Evolutionary conservation across 1,284 basidiomycete species (phyloP), one percentile per base, ranked within the genome.

Genomic region (Marasmius fiardii): DNA sequence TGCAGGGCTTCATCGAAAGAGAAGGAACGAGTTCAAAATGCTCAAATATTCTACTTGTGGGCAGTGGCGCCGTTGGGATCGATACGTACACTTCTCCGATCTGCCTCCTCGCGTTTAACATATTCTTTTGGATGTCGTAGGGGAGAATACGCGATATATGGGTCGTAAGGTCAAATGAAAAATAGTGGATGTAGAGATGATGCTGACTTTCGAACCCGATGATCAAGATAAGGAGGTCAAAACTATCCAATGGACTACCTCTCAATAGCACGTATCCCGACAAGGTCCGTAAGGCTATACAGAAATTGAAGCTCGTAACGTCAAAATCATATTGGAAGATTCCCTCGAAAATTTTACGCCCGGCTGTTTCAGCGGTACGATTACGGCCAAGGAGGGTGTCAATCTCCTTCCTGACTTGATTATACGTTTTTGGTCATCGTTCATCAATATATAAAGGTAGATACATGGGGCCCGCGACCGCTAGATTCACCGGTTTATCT

Each of bases 61-160:
- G 86, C 28, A 85, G 82, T 34, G 86, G 87, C 26, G 73, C 86
- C 2, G 77, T 87, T 24, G 84, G 82, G 6, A 67, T 79, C 49
- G 86, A 85, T 85, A 60, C 55, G 67, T 65, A 37, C 53, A 37
- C 12, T 48, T 34, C 45, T 39, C 54, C 1, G 41, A 10, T 2
- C 11, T 52, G 28, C 18, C 44, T 55, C 34, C 35, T 31, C 12
- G 35, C n/a, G n/a, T n/a, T n/a, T n/a, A n/a, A n/a, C n/a, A n/a
- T n/a, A n/a, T n/a, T n/a, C n/a, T n/a, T n/a, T n/a, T n/a, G n/a
- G n/a, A n/a, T n/a, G n/a, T n/a, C n/a, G n/a, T n/a, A n/a, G n/a
- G n/a, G n/a, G n/a, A n/a, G n/a, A n/a, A n/a, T n/a, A n/a, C n/a
- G n/a, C n/a, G n/a, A n/a, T n/a, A n/a, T n/a, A n/a, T n/a, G n/a